phyloP scores from a whole-genome alignment of 495 filamentous ascomycete genomes.

The Cudoniella acicularis region DNA sequence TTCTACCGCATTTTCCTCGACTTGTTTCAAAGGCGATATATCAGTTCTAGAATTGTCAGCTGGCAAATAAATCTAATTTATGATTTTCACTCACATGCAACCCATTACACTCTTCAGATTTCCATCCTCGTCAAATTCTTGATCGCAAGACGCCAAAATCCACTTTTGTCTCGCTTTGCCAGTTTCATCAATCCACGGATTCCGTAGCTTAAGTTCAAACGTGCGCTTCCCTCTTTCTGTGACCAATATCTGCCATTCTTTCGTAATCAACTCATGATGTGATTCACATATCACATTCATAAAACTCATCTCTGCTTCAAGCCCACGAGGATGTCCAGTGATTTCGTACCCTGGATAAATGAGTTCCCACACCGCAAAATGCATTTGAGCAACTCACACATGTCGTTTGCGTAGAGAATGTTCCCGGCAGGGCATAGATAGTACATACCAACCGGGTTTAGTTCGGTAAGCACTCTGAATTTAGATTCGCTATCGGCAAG shows the following conservation, averaged over 20 bases:
- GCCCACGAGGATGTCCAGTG: slow-evolving; percentile 21
- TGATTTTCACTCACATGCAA: slow-evolving; percentile 18
- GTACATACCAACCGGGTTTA: slow-evolving; percentile 23
- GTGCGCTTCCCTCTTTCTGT: slow-evolving; percentile 12
- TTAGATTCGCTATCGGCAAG: slow-evolving; percentile 22
- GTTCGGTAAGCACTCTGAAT: slow-evolving; percentile 20
- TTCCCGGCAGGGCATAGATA: slow-evolving; percentile 18
- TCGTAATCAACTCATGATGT: slow-evolving; percentile 12
- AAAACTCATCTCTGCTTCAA: slow-evolving; percentile 22
- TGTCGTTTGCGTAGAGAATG: slow-evolving; percentile 24
- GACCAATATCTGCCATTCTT: slow-evolving; percentile 16
- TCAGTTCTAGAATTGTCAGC: slow-evolving; percentile 10
- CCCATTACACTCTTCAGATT: slow-evolving; percentile 22
- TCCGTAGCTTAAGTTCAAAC: slow-evolving; percentile 16
- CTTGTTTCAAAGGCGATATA: slow-evolving; percentile 18
- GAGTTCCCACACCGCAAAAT: neutral
- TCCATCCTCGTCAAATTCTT: slow-evolving; percentile 22
- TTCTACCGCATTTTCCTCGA: slow-evolving; percentile 49
- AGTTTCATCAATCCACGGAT: slow-evolving; percentile 20
- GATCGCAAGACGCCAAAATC: slow-evolving; percentile 20
- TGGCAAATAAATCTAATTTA: neutral
- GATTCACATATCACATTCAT: slow-evolving; percentile 22
- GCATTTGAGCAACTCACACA: slow-evolving; percentile 10
- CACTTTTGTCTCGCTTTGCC: slow-evolving; percentile 18
- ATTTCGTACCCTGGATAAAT: slow-evolving; percentile 19